Conservation (phyloP, 768 basidiomycete species). For the Rickenella mellea region DNA sequence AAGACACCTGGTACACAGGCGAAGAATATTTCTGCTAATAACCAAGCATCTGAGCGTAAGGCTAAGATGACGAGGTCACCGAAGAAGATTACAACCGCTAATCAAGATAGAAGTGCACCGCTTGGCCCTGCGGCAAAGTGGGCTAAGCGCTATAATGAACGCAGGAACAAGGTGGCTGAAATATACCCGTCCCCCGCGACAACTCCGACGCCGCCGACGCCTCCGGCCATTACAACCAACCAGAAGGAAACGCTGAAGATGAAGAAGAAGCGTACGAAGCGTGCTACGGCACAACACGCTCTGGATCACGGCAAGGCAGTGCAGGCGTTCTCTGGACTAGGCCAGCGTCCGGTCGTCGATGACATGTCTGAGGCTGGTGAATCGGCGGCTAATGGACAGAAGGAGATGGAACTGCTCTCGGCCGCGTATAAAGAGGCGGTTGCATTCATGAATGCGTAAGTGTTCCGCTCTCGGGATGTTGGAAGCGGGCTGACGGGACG, state of each 20-base stretch:
- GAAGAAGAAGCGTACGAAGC: slow-evolving; percentile 3
- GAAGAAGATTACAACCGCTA: too few relatives aligned
- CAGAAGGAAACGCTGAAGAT: slow-evolving; percentile 5
- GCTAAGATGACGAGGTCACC: too few relatives aligned
- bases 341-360: slow-evolving; percentile 37
- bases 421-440: slow-evolving; percentile 49
- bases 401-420: slow-evolving; percentile 8
- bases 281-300: neutral
- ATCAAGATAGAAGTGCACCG: too few relatives aligned
- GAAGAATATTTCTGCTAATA: too few relatives aligned
- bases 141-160: too few relatives aligned
- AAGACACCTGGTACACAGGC: too few relatives aligned
- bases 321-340: slow-evolving; percentile 16
- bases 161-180: too few relatives aligned
- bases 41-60: too few relatives aligned
- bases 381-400: neutral
- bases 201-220: slow-evolving; percentile 3
- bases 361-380: slow-evolving; percentile 37
- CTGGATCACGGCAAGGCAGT: too few relatives aligned
- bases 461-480: slow-evolving; percentile 11
- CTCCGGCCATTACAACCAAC: neutral
- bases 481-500: too few relatives aligned
- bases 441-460: slow-evolving; percentile 52
- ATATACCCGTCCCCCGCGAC: too few relatives aligned
- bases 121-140: too few relatives aligned